phyloP scores from a whole-genome alignment of 2,329 filamentous ascomycete genomes.

The Botrytis hyacinthi region DNA sequence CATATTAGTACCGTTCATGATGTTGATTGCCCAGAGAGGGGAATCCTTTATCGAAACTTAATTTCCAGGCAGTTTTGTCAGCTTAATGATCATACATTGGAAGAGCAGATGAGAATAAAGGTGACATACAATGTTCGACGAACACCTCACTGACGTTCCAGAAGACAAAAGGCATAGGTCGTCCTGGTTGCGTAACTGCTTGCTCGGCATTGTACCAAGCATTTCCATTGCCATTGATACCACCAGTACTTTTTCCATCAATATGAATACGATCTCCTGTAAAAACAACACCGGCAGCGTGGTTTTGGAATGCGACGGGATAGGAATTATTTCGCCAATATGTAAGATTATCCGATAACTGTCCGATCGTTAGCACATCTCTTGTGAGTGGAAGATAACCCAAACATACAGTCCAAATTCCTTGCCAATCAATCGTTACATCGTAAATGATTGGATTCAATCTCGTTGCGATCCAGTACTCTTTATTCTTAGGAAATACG shows the following conservation, averaged over 20 bases:
- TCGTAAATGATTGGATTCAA: conserved; percentile 51
- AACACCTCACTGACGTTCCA: conserved; percentile 56
- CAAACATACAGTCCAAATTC: conserved; percentile 47
- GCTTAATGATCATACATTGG: not conserved
- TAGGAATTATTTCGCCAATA: conserved; percentile 57
- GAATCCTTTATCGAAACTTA: conserved; percentile 49
- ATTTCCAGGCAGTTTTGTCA: not conserved
- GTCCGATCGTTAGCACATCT: not conserved
- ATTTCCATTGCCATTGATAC: conserved; percentile 54
- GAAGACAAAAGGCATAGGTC: conserved; percentile 57
- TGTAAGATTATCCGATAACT: conserved; percentile 50
- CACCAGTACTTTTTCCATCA: conserved; percentile 51
- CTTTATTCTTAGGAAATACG: conserved; percentile 49
- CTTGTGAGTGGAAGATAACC: not conserved
- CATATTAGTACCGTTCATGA: conserved; percentile 57
- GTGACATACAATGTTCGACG: conserved; percentile 47
- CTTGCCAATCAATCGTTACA: conserved; percentile 52
- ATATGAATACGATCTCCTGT: conserved; percentile 51
- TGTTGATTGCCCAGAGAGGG: conserved; percentile 53
- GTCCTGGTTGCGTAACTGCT: conserved; percentile 47
- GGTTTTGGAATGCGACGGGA: conserved; percentile 54
- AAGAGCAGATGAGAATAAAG: not conserved
- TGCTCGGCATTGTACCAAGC: conserved; percentile 52
- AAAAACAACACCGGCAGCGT: conserved; percentile 52
- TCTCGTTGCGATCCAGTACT: conserved; percentile 50